Evolutionary conservation across 2,329 filamentous ascomycete species (phyloP), one percentile per base, ranked within the genome.

Genomic region (Zymoseptoria brevis): DNA sequence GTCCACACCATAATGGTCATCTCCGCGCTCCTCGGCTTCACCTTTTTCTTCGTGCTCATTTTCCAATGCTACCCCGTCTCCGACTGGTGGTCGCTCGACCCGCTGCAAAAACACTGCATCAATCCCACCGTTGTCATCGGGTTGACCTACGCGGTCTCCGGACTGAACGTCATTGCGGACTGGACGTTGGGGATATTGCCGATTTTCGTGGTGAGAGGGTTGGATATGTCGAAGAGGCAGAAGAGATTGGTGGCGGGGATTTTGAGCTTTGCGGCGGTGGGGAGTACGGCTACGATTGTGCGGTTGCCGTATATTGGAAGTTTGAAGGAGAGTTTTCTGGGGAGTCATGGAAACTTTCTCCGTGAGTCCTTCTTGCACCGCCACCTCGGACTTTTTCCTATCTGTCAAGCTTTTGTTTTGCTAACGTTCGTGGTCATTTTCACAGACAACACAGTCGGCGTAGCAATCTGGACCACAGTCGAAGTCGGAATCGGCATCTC

Each of bases 61-160:
- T 76, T 83, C 53, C 80, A 83, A 69, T 84, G 81, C 66, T 70
- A 69, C n/a, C 81, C 81, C 54, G 75, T 81, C 8, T 70, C 71
- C 2, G 76, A 75, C 54, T 83, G 82, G 67, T 84, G 81, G 82
- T 72, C 74, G 26, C 65, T 75, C 11, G 67, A 74, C 55, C 75
- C 69, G 0, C 66, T 68, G 3, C 67, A 74, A 8, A 73, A 71
- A 19, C 73, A 72, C 24, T 81, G 79, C 60, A 64, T 81, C 53
- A 62, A 69, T 22, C 70, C 72, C 5, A 71, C 76, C 1, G 72
- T 80, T 56, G 76, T 86, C 26, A 79, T 81, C 56, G 76, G 72
- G 21, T 75, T 68, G 19, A 69, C 67, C 0, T 72, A 71, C 54
- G 62, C 65, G 7, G 63, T 71, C 5, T 68, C 66, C 55, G 73